phyloP scores from a whole-genome alignment of 176 grass and related monocot genomes.

The Lolium multiflorum region DNA sequence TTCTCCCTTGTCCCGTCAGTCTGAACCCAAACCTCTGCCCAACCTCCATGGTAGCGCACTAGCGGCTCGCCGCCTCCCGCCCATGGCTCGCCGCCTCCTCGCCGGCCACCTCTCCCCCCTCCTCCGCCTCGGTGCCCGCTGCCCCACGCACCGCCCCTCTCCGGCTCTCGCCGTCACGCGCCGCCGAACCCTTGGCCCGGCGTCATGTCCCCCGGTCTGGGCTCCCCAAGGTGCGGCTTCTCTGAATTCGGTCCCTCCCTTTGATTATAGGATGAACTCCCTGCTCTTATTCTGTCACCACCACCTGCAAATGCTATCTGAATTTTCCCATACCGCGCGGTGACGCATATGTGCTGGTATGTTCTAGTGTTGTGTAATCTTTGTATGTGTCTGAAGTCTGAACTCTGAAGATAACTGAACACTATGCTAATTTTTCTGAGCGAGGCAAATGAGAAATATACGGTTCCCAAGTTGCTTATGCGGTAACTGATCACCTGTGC shows the following conservation, averaged over 20 bases:
- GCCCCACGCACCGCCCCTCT: not conserved
- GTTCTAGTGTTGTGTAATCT: not conserved
- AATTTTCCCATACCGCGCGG: not conserved
- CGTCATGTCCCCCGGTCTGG: not conserved
- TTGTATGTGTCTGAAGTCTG: not conserved
- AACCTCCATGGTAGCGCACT: not conserved
- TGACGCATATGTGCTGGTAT: not conserved
- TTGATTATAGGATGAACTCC: not conserved
- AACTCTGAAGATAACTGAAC: not conserved
- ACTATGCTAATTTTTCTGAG: not conserved
- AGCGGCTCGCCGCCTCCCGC: not conserved
- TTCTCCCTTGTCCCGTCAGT: no score
- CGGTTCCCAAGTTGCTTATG: not conserved
- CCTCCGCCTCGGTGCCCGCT: conserved; percentile 31
- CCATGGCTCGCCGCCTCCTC: conserved; percentile 48
- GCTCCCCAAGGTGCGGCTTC: conserved; percentile 25
- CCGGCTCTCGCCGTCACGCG: not conserved
- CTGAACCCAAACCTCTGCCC: not conserved
- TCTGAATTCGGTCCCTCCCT: not conserved
- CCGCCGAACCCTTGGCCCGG: not conserved
- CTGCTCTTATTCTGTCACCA: not conserved
- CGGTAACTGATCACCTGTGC: not conserved
- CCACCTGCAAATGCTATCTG: not conserved
- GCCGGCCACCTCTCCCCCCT: conserved; percentile 30
- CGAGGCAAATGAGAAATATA: not conserved